Conservation (phyloP, 78 protist genomes). For the Dictyostelium capitatum region DNA sequence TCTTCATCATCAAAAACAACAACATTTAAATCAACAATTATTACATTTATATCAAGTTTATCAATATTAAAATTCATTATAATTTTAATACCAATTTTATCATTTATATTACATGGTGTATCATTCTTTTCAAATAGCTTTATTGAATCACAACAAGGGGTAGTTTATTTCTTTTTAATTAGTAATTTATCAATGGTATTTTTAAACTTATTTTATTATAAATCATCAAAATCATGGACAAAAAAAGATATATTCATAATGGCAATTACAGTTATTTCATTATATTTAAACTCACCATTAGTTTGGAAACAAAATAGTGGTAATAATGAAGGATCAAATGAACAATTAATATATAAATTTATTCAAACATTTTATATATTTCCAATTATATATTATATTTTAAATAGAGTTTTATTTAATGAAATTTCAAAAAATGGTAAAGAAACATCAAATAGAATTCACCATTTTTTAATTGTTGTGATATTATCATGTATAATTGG, state of each 20-base stretch:
- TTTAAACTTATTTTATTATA: not conserved
- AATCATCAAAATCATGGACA: not conserved
- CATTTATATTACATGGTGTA: constrained; percentile 47
- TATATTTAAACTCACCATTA: constrained; percentile 22
- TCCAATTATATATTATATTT: not conserved
- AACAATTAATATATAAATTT: not conserved
- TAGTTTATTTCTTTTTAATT: constrained; percentile 40
- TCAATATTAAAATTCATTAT: not conserved
- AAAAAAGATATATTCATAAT: not conserved
- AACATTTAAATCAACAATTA: not conserved
- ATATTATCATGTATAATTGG: not conserved
- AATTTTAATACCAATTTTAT: not conserved
- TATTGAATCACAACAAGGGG: constrained; percentile 66
- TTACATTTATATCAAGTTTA: not conserved
- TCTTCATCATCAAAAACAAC: not conserved
- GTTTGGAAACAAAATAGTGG: not conserved
- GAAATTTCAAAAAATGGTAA: not conserved
- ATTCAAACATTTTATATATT: not conserved
- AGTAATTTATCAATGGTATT: not conserved
- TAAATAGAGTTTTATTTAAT: not conserved
- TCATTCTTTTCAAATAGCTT: constrained; percentile 74
- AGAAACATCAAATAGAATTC: not conserved
- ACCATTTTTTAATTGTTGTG: not conserved
- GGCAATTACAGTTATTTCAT: not conserved
- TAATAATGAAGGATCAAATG: not conserved